These are phyloP conservation scores for Carex kokanica DNA, from an alignment of 176 grass and related monocot species.

Conservation along the genomic window DNA sequence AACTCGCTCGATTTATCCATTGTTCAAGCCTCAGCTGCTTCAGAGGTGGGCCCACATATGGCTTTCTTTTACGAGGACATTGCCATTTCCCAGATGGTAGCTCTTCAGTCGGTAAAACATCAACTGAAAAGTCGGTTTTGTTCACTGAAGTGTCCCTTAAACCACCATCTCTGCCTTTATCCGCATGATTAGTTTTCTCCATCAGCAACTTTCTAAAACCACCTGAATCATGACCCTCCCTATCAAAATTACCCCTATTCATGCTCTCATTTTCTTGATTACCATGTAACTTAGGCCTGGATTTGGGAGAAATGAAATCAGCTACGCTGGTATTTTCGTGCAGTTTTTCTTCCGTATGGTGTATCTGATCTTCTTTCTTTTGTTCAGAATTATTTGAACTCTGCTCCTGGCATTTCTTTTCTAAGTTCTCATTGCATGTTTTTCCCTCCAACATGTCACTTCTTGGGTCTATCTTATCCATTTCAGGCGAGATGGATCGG, in stretches of 20 bases:
- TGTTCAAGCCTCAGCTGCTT: conserved; percentile 58
- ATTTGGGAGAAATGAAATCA: conserved; percentile 56
- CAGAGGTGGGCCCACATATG: conserved; percentile 44
- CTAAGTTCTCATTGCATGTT: neutral
- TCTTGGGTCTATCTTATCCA: neutral
- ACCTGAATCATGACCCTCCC: neutral
- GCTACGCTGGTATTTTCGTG: conserved; percentile 25
- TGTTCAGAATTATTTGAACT: conserved; percentile 19
- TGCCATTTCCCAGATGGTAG: conserved; percentile 50
- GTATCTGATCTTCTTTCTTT: neutral
- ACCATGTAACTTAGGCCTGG: neutral
- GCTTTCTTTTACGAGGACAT: conserved; percentile 55
- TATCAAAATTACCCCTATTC: neutral
- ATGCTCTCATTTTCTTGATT: neutral
- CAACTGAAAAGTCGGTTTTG: conserved; percentile 40
- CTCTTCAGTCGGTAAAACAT: neutral
- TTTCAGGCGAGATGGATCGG: neutral
- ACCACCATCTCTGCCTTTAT: neutral
- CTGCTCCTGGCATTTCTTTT: neutral
- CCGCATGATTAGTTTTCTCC: neutral
- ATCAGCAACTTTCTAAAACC: neutral
- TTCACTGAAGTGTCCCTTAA: conserved; percentile 37
- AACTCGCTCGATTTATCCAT: conserved; percentile 48
- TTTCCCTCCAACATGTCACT: neutral
- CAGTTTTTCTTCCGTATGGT: neutral